These are phyloP conservation scores for Barnettozyma populi DNA, from an alignment of 805 yeast genomes.

Conservation along the genomic window DNA sequence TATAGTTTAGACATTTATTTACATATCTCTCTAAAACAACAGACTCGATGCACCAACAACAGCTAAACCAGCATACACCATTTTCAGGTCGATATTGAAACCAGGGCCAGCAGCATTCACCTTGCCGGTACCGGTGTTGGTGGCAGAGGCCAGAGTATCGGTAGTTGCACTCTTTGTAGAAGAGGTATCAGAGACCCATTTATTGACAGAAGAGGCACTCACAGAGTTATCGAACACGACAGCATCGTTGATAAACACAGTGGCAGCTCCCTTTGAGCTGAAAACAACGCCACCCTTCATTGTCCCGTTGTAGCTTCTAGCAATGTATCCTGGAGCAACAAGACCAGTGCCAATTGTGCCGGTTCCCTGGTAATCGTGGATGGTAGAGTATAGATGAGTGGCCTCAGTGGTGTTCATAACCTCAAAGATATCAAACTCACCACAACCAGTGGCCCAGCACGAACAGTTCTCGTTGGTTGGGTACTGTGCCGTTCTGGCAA, in stretches of 20 bases:
- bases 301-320: slow-evolving; percentile 43
- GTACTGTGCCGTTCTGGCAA: slow-evolving; percentile 73
- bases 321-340: slow-evolving; percentile 48
- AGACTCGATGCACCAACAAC: slow-evolving; percentile 12
- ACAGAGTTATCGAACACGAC: slow-evolving; percentile 45
- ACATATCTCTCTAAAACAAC: neutral
- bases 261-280: slow-evolving; percentile 52
- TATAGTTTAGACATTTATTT: too few species aligned
- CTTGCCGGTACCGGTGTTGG: slow-evolving; percentile 33
- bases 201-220: slow-evolving; percentile 36
- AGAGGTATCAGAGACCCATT: slow-evolving; percentile 38
- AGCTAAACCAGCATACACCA: slow-evolving; percentile 19
- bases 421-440: slow-evolving; percentile 75
- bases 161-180: slow-evolving; percentile 26
- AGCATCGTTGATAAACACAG: slow-evolving; percentile 54
- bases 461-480: slow-evolving; percentile 58
- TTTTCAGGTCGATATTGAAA: slow-evolving; percentile 16
- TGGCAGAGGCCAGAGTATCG: slow-evolving; percentile 28
- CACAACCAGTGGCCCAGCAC: slow-evolving; percentile 75
- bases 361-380: slow-evolving; percentile 75
- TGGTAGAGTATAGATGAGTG: slow-evolving; percentile 53
- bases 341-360: slow-evolving; percentile 58
- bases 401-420: slow-evolving; percentile 59
- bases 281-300: slow-evolving; percentile 74
- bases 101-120: slow-evolving; percentile 12